A percentile compares a stretch with the other conserved stretches of the same genome.
These are phyloP conservation scores for Phlyctochytrium planicorne DNA, from an alignment of 192 early-diverging fungal species.

Conservation along the genomic window DNA sequence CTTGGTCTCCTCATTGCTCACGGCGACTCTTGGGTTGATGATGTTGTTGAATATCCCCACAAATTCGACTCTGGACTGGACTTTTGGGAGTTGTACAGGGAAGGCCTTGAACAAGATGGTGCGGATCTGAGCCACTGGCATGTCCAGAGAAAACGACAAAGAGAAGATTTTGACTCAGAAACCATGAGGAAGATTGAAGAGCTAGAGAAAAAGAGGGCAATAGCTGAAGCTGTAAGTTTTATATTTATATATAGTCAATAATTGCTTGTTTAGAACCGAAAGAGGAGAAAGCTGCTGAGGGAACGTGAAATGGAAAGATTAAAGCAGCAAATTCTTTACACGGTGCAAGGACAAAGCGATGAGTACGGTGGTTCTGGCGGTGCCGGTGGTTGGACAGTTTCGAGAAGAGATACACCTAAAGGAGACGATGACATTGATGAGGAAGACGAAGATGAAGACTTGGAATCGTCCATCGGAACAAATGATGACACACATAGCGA, in stretches of 20 bases:
- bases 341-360: not conserved
- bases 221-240: conserved; percentile 14
- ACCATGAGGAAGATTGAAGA: conserved; percentile 10
- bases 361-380: not conserved
- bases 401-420: too few species aligned
- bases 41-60: conserved; percentile 40
- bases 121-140: conserved; percentile 35
- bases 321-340: conserved; percentile 4
- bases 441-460: conserved; percentile 15
- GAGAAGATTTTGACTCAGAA: conserved; percentile 10
- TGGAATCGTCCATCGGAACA: not conserved
- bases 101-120: conserved; percentile 19
- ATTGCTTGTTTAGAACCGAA: not conserved
- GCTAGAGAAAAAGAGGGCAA: conserved; percentile 11
- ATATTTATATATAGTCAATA: not conserved
- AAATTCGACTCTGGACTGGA: conserved; percentile 47
- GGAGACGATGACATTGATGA: conserved; percentile 16
- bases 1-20: conserved; percentile 27
- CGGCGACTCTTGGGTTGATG: conserved; percentile 34
- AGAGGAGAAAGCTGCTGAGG: not conserved
- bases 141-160: conserved; percentile 10
- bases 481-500: not conserved
- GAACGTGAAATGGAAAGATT: not conserved
- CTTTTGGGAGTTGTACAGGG: conserved; percentile 48
- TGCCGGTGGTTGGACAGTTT: too few species aligned